Percentiles rank a stretch among this genome's conserved stretches.
Evolutionary conservation across 805 yeast species (phyloP).

Genomic region (Starmerella bacillaris): DNA sequence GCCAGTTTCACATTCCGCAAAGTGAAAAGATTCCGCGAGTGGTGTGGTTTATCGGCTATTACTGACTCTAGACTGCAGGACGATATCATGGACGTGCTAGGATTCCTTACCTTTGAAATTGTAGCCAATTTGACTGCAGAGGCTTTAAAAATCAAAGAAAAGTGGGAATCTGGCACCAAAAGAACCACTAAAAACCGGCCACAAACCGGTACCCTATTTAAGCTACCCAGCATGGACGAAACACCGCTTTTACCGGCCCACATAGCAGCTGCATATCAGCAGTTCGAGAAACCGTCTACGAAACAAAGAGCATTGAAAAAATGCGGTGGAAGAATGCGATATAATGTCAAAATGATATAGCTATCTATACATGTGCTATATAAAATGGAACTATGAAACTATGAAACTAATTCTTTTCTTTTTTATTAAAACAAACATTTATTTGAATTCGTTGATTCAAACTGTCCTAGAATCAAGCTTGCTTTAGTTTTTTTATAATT

Average conservation of each 20-base stretch:
- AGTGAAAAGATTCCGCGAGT: slow-evolving; percentile 83
- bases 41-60: slow-evolving; percentile 76
- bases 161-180: slow-evolving; percentile 26
- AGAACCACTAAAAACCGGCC: slow-evolving; percentile 5
- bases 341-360: slow-evolving; percentile 10
- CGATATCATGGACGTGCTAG: slow-evolving; percentile 88
- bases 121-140: slow-evolving; percentile 88
- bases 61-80: slow-evolving; percentile 87
- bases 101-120: slow-evolving; percentile 88
- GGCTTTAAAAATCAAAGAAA: slow-evolving; percentile 61
- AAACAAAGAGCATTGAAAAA: slow-evolving; percentile 10
- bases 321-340: slow-evolving; percentile 10
- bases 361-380: slow-evolving; percentile 36
- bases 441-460: neutral
- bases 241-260: slow-evolving; percentile 18
- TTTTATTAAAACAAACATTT: neutral
- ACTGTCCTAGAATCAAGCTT: neutral
- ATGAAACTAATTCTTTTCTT: too few species aligned
- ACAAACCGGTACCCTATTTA: slow-evolving; percentile 11
- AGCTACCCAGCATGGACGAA: slow-evolving; percentile 13
- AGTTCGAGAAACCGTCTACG: slow-evolving; percentile 13
- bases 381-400: neutral
- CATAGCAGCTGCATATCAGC: slow-evolving; percentile 16
- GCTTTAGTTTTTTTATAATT: too few species aligned
- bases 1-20: slow-evolving; percentile 92